These are phyloP conservation scores for rapeseed (Brassica napus) DNA, from an alignment of 345 rosid species.

Conservation along the genomic window DNA sequence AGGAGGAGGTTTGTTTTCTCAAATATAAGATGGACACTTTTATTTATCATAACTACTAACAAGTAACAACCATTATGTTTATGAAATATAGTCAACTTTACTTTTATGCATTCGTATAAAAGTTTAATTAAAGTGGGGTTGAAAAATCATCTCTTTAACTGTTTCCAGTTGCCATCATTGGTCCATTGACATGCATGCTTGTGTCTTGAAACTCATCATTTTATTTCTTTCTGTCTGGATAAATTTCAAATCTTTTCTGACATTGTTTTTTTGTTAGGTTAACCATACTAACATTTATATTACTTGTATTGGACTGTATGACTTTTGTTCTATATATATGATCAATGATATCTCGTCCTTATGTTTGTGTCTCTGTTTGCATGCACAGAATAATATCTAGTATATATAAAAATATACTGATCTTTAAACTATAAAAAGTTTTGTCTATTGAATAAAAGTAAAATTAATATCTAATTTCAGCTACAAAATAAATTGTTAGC, in stretches of 20 bases:
- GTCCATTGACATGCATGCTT: constrained; percentile 35
- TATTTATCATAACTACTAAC: constrained; percentile 39
- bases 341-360: not conserved
- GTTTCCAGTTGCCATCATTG: constrained; percentile 32
- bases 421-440: not conserved
- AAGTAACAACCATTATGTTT: constrained; percentile 36
- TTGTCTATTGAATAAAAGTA: not conserved
- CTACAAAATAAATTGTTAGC: not conserved
- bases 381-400: not conserved
- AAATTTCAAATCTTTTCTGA: not conserved
- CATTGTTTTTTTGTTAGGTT: constrained; percentile 16
- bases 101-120: constrained; percentile 26
- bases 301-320: not conserved
- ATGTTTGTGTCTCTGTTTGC: not conserved
- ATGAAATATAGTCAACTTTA: constrained; percentile 17
- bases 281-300: constrained; percentile 15
- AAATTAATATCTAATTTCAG: not conserved
- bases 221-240: not conserved
- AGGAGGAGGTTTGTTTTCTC: constrained; percentile 19
- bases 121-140: constrained; percentile 2
- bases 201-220: constrained; percentile 10
- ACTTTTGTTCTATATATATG: not conserved
- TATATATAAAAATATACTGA: not conserved
- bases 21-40: constrained; percentile 12
- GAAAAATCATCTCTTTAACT: constrained; percentile 7